Base-by-base conservation (phyloP, 1,139 yeast genomes). In the Debaryomyces subglobosus region DNA sequence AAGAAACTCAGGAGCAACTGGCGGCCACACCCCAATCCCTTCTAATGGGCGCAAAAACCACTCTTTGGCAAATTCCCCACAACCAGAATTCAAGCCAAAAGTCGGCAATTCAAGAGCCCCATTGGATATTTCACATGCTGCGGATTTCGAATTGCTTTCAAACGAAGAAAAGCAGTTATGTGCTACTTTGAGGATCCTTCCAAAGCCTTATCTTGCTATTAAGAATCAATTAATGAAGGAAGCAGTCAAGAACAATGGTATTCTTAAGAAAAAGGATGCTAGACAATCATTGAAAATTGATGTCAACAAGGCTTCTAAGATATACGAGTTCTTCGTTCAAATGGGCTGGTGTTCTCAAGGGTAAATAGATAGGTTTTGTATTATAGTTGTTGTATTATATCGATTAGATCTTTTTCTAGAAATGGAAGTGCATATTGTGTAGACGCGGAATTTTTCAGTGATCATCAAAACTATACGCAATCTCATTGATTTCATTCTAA, bases 161-260 rank as follows among this genome's bases (percentile, higher is more conserved):
- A 82, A 84, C 23, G 97, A 89, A 53, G 99, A 94, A 64, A 94
- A 87, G 63, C 84, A 82, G 51, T 69, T 95, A 40, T 95, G 99
- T 69, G 79, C 92, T 4, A 89, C 85, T 44, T 74, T 94, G 53
- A 82, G 96, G 55, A 86, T 95, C 10, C 70, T 88, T 52, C 99
- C 99, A 10, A 94, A 94, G 64, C 96, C 98, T 2, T 94, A 92
- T 62, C 72, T 95, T 54, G 96, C 96, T 2, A 89, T 94, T 55
- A 94, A 94, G 63, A 96, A 90, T 63, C 85, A 91, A n/a, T 69
- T 94, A 49, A 90, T 94, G 76, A 82, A 95, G 58, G 97, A 92
- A 63, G 83, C 96, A 25, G 74, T 92, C 35, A 84, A 89, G 55
- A 86, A 89, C 40, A 96, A 96, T 41, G 98, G 98, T 7, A 69